These are phyloP conservation scores for Phytomonas francai DNA, from an alignment of 208 protist species.

Conservation along the genomic window DNA sequence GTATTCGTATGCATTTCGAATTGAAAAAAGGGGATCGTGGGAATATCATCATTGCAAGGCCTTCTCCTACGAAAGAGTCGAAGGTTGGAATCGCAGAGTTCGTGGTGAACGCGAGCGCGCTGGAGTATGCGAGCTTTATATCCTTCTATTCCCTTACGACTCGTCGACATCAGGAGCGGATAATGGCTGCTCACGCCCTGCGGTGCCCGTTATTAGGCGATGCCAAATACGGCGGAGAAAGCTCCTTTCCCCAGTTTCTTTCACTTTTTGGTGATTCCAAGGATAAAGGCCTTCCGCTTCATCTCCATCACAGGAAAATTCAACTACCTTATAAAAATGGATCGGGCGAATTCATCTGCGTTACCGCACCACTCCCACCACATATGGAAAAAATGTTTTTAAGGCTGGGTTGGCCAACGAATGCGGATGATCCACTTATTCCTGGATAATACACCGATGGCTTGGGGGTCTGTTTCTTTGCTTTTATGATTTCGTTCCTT, in stretches of 20 bases:
- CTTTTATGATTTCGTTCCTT: conserved; percentile 2
- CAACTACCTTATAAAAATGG: conserved; percentile 88
- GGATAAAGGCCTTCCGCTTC: conserved; percentile 71
- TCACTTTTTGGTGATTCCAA: conserved; percentile 78
- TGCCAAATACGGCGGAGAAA: conserved; percentile 85
- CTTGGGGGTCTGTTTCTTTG: neutral
- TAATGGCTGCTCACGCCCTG: conserved; percentile 86
- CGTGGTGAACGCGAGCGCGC: conserved; percentile 81
- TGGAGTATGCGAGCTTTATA: conserved; percentile 85
- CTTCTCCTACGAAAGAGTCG: conserved; percentile 60
- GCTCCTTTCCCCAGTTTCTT: conserved; percentile 75
- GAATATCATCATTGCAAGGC: conserved; percentile 71
- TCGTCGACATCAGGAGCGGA: conserved; percentile 84
- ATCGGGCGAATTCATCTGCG: conserved; percentile 72
- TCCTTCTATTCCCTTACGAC: conserved; percentile 88
- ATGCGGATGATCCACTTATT: conserved; percentile 87
- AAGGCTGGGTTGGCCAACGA: conserved; percentile 73
- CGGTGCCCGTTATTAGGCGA: conserved; percentile 88
- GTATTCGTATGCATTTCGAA: conserved; percentile 91
- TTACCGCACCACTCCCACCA: conserved; percentile 79
- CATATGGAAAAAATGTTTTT: conserved; percentile 89
- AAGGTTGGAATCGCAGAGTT: conserved; percentile 87
- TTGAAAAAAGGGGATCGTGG: conserved; percentile 53
- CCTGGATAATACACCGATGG: conserved; percentile 38
- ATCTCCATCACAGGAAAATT: conserved; percentile 86